Conservation (phyloP, 257 asterid species). For the Nicotiana paniculata region DNA sequence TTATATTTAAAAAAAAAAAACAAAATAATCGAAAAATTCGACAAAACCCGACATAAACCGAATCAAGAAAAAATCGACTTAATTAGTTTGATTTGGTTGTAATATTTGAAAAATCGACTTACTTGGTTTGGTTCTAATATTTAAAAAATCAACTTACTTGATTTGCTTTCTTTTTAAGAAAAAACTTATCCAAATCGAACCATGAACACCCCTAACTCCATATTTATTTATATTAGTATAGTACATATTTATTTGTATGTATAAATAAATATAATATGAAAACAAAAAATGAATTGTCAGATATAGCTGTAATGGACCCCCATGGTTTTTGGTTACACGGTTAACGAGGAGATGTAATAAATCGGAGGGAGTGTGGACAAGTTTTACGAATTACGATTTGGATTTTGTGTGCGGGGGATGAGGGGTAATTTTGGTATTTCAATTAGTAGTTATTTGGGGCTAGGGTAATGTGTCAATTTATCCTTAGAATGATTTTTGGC, state of each 20-base stretch:
- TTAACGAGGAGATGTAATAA: background rate
- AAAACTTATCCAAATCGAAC: no score
- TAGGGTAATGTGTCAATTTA: background rate
- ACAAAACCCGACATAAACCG: no score
- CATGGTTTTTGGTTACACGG: background rate
- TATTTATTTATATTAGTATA: no score
- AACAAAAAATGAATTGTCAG: conserved; percentile 7
- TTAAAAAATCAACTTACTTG: no score
- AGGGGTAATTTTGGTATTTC: background rate
- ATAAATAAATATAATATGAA: background rate
- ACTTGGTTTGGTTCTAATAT: no score
- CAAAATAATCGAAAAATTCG: no score
- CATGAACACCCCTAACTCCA: no score
- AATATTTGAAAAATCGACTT: no score
- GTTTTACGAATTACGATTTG: conserved; percentile 9
- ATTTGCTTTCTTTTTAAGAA: no score
- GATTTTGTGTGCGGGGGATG: background rate
- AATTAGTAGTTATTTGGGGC: background rate
- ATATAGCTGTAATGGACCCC: conserved; percentile 7
- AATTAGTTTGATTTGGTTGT: no score
- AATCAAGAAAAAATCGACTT: no score
- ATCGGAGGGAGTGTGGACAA: background rate
- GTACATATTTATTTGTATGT: background rate
- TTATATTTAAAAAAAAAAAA: no score
- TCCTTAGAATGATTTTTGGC: background rate